Base-by-base conservation (phyloP, 805 yeast species). In the Metschnikowia henanensis region DNA sequence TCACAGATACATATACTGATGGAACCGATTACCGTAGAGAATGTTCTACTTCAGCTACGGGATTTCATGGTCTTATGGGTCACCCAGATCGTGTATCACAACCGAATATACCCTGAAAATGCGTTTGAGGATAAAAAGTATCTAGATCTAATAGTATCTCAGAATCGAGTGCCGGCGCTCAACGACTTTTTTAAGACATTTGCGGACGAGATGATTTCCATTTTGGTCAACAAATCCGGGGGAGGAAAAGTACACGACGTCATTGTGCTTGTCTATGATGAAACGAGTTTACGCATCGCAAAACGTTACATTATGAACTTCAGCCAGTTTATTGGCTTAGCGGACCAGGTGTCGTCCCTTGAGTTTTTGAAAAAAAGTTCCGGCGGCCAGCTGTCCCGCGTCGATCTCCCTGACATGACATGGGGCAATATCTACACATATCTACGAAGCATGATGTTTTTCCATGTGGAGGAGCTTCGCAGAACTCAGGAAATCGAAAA, bases 21-120 rank as follows among this genome's bases (percentile, higher is more conserved):
- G 51, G 45, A 37, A 7, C 46, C 50, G 9, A 41, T 65, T 29
- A 56, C 66, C n/a, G 35, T 65, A 17, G 61, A 60, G 30, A 58
- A 55, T 26, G 53, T 73, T 6, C 39, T 72, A 6, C 46, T 61
- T 2, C 53, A 70, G 5, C 43, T 81, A 5, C 61, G 74, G 22
- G 84, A 80, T 53, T 74, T 80, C 39, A 46, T 83, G 10, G 62
- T 67, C 3, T 77, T 75, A 1, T 71, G 76, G 64, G 55, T 78
- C 8, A 83, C 83, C 46, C 79, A 79, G 32, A 66, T 83, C 1
- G 60, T 83, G 37, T 82, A 76, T 57, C 62, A 74, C 38, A 71
- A 81, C 36, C 57, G 62, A 1, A 61, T 85, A 0, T 85, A 85
- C 52, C 83, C 83, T 0, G 53, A 45, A 1, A 73, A 67, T 38